Percentiles rank a stretch among this genome's conserved stretches.
These are phyloP conservation scores for Fusarium siculi DNA, from an alignment of 2,329 filamentous ascomycete genomes.

Conservation along the genomic window DNA sequence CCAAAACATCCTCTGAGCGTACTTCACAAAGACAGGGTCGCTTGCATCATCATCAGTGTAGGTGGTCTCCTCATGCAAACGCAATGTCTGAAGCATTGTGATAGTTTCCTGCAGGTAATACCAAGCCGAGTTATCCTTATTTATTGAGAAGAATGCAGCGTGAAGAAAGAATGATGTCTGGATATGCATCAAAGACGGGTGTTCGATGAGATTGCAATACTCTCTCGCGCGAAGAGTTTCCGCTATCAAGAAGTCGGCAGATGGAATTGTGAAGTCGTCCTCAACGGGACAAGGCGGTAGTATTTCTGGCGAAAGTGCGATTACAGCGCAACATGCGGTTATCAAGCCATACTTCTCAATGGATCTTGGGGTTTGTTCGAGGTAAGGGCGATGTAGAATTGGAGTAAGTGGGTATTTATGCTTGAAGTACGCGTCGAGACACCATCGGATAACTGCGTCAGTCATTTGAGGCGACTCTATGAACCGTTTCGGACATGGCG, in stretches of 20 bases:
- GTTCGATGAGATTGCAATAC: slow-evolving; percentile 41
- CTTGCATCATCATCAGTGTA: slow-evolving; percentile 15
- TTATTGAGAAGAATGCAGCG: slow-evolving; percentile 44
- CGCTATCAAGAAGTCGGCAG: slow-evolving; percentile 40
- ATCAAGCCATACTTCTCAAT: slow-evolving; percentile 44
- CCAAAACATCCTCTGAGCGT: slow-evolving; percentile 44
- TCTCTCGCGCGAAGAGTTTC: slow-evolving; percentile 44
- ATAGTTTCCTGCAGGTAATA: slow-evolving; percentile 47
- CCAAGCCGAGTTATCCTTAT: slow-evolving; percentile 50
- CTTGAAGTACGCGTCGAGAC: slow-evolving; percentile 47
- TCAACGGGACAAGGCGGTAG: slow-evolving; percentile 1
- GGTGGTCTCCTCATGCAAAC: slow-evolving; percentile 45
- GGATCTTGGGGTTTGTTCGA: slow-evolving; percentile 10
- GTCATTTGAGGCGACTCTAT: slow-evolving; percentile 18
- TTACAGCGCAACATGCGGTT: slow-evolving; percentile 45
- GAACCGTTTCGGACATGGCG: fast-evolving
- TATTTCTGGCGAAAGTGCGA: slow-evolving; percentile 45
- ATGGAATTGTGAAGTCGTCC: slow-evolving; percentile 19
- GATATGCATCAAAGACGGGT: slow-evolving; percentile 42
- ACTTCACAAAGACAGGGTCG: slow-evolving; percentile 19
- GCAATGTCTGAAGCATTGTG: slow-evolving; percentile 43
- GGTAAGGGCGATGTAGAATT: slow-evolving; percentile 40
- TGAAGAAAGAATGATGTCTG: slow-evolving; percentile 50
- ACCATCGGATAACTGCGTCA: slow-evolving; percentile 34
- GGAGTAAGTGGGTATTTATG: slow-evolving; percentile 51